Base-by-base conservation (phyloP, 2,329 filamentous ascomycete species). In the Xylariaceae sp. region DNA sequence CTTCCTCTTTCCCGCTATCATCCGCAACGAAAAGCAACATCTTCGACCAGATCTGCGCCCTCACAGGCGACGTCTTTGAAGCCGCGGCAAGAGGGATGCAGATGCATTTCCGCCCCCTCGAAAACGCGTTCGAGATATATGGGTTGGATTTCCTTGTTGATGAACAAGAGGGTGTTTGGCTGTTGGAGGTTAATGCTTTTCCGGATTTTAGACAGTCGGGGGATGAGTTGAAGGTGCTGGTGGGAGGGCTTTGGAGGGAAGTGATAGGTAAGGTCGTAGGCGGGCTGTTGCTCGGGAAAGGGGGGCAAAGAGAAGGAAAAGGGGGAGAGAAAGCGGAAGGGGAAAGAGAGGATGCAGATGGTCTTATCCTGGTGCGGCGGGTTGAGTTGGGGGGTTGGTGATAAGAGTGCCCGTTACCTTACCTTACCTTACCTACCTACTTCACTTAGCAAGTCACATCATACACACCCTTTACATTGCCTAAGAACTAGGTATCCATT, bases 171-270 rank as follows among this genome's bases (percentile, higher is more conserved):
- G 74, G 60, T 3, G 79, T 82, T 3, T 96, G 83, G 82, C 64
- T 98, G 59, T 71, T 98, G 45, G 93, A 98, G 71, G 80, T 95
- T 23, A 98, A 98, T 71, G 88, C 92, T 0, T 98, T 95, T 67
- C 93, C 93, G 8, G 93, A 98, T 69, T 97, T 97, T 62, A 83
- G 79, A 61, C 92, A 97, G 78, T 95, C 90, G 14, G 93, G 93
- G 0, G 76, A 77, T 6, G 84, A 86, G 45, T 67, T 95, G 53
- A 80, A 76, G 61, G 78, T 70, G 0, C 67, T 97, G 33, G 84
- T 98, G 20, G 78, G 73, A 17, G 85, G 83, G 6, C 74, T 98
- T 55, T 93, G 94, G 75, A 76, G 80, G 57, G 86, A 80, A 10
- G 84, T 88, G 19, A 74, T 95, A 34, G 74, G 80, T 45, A 69